Evolutionary conservation across 1,284 basidiomycete species (phyloP).

Genomic region (Rhodotorula sp.): DNA sequence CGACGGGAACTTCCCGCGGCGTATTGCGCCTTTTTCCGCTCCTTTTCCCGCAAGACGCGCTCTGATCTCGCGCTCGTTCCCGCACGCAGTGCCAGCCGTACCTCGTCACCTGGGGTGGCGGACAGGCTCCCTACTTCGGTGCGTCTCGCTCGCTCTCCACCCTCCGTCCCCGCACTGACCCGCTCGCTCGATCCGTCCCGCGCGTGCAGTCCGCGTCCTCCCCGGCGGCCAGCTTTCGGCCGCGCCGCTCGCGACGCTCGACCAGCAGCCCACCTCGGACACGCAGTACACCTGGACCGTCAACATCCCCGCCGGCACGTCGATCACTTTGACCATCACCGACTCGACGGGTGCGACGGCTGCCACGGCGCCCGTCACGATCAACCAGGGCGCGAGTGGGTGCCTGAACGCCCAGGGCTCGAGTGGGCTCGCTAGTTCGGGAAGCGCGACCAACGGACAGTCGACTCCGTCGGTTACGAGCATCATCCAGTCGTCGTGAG

Average conservation of each 20-base stretch:
- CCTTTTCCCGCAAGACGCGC: no score
- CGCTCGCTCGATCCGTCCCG: background rate
- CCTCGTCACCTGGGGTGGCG: slow-evolving; percentile 26
- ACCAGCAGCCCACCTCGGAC: slow-evolving; percentile 9
- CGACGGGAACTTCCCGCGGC: background rate
- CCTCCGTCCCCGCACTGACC: background rate
- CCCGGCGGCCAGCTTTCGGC: slow-evolving; percentile 27
- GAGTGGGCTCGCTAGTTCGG: background rate
- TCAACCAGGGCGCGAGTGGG: background rate
- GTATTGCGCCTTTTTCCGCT: no score
- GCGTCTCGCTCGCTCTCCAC: background rate
- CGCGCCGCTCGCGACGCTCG: slow-evolving; percentile 16
- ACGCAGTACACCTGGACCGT: slow-evolving; percentile 43
- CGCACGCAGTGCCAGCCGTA: slow-evolving; percentile 13
- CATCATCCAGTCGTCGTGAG: background rate
- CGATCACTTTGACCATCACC: slow-evolving; percentile 46
- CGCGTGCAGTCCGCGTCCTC: slow-evolving; percentile 20
- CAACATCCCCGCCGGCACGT: slow-evolving; percentile 46
- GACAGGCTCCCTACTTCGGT: slow-evolving; percentile 37
- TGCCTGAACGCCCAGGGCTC: slow-evolving; percentile 10
- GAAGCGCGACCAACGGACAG: background rate
- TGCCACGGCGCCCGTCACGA: slow-evolving; percentile 14
- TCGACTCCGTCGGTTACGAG: background rate
- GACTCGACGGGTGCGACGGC: slow-evolving; percentile 42
- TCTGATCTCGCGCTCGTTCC: background rate